Evolutionary conservation across 2,329 filamentous ascomycete species (phyloP), one percentile per base, ranked within the genome.

Genomic region (Xylariaceae sp.): DNA sequence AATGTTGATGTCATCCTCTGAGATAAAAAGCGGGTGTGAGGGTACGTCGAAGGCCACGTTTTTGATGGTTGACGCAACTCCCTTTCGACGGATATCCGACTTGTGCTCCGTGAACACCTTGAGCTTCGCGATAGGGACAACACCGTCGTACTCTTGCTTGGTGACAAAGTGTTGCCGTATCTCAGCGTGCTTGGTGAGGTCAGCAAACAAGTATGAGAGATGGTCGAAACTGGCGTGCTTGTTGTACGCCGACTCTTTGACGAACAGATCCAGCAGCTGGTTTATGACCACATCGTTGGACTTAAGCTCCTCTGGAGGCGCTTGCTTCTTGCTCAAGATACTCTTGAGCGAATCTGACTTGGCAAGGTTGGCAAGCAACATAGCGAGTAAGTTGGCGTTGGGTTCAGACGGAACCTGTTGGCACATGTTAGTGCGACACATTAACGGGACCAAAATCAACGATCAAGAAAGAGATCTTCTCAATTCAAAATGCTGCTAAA

Each of bases 11-110:
- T 86, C 86, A 15, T 87, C 83, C 55, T 89, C 85, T 0, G 83
- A 81, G 51, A 97, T 75, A 56, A 96, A 86, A 1, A 80, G 76
- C 0, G 83, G 78, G 68, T 97, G 93, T 0, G 88, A 82, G 2
- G 83, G 75, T 4, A 93, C 76, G 68, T 95, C 89, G 71, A 99
- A 97, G 5, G 90, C 86, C 35, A 90, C 85, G 71, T 99, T 99
- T 75, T 97, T 97, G 72, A 99, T 91, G 8, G 91, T 94, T 62
- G 88, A 92, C 6, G 93, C 93, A n/a, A 97, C 92, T n/a, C 94
- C 94, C 68, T 91, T 90, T 57, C 94, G 82, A 59, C 94, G 85
- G 56, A 97, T 86, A 34, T 88, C 82, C 2, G 90, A 95, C 67
- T 83, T 80, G 76, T 97, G 91, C 73, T 96, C 91, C 1, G 94